phyloP scores from a whole-genome alignment of 1,284 basidiomycete genomes.

The Fereydounia khargensis region DNA sequence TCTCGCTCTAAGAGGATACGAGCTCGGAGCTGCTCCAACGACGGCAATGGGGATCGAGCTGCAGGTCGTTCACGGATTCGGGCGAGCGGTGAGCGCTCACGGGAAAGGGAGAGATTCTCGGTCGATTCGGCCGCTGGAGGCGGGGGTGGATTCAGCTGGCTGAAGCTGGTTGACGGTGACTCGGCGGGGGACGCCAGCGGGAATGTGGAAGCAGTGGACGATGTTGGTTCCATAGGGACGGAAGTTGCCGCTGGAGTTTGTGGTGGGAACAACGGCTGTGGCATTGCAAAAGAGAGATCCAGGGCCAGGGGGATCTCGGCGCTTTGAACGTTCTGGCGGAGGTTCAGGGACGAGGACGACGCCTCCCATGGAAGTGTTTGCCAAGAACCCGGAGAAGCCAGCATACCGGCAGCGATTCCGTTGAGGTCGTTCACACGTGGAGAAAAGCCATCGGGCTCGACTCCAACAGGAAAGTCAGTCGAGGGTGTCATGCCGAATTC shows the following conservation, averaged over 20 bases:
- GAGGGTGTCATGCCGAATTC: not conserved
- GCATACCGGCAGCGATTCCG: too few species aligned
- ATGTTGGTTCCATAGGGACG: not conserved
- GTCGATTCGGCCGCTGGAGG: slow-evolving; percentile 3
- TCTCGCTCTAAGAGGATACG: slow-evolving; percentile 49
- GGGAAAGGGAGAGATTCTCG: not conserved
- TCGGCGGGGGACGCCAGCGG: not conserved
- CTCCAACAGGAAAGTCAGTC: too few species aligned
- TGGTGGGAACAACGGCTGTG: too few species aligned
- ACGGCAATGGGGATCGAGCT: slow-evolving; percentile 42
- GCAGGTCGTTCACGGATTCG: slow-evolving; percentile 12
- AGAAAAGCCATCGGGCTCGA: too few species aligned
- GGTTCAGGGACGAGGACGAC: too few species aligned
- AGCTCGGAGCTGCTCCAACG: slow-evolving; percentile 50
- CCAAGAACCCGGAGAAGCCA: too few species aligned
- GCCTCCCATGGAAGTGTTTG: too few species aligned
- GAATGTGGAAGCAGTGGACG: not conserved
- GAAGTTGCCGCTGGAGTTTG: not conserved
- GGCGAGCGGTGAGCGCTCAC: slow-evolving; percentile 20
- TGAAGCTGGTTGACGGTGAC: not conserved
- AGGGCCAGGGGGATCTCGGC: too few species aligned
- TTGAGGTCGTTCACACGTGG: too few species aligned
- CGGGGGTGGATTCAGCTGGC: not conserved
- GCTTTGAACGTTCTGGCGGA: too few species aligned
- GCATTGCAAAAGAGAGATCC: too few species aligned